Evolutionary conservation across 108 stramenopile genomes (phyloP).

Genomic region (Nitzschia palea): DNA sequence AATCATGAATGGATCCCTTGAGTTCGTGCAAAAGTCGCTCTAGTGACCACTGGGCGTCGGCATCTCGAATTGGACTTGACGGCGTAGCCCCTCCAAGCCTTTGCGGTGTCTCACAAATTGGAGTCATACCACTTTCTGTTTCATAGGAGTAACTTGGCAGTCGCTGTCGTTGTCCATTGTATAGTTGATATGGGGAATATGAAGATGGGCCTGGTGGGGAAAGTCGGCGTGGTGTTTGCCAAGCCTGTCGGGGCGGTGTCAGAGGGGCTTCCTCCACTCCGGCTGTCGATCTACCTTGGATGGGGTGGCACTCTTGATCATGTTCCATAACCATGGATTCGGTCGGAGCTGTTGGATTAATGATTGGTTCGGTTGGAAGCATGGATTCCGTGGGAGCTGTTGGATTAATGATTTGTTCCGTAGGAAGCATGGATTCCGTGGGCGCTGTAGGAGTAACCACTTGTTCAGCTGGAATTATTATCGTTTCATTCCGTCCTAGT

Average conservation of each 20-base stretch:
- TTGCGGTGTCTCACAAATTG: not conserved
- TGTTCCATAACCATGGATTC: constrained; percentile 2
- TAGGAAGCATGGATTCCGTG: constrained; percentile 10
- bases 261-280: not conserved
- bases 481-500: not conserved
- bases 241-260: not conserved
- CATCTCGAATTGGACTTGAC: not conserved
- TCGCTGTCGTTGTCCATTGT: not conserved
- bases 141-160: constrained; percentile 9
- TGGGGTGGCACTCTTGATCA: not conserved
- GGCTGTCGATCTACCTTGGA: too few relatives aligned
- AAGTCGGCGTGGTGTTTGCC: not conserved
- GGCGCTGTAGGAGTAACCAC: constrained; percentile 4
- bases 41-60: not conserved
- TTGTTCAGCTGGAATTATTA: not conserved
- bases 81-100: not conserved
- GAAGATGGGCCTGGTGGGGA: not conserved
- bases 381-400: constrained; percentile 3
- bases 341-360: not conserved
- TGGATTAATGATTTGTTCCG: too few relatives aligned
- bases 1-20: constrained; percentile 31
- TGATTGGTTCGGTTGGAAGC: too few relatives aligned
- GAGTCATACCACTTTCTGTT: constrained; percentile 2
- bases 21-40: constrained; percentile 36
- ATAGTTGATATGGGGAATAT: constrained; percentile 15